Percentiles rank a stretch among this genome's conserved stretches.
phyloP scores from a whole-genome alignment of 495 filamentous ascomycete species.

The Immersiella caudata region DNA sequence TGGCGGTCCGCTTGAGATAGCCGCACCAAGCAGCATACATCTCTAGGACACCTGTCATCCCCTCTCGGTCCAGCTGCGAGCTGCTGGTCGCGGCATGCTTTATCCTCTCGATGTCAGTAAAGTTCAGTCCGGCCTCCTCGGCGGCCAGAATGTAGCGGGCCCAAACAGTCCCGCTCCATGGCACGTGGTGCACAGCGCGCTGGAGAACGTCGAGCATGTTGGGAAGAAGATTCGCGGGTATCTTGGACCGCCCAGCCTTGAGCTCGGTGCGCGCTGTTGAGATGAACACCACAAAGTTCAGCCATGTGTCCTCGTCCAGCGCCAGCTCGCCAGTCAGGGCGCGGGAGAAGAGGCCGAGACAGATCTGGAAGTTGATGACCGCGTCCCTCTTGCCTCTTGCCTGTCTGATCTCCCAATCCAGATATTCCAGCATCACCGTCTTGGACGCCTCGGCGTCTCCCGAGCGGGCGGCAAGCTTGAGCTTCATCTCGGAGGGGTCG shows the following conservation, averaged over 20 bases:
- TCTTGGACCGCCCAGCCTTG: conserved; percentile 38
- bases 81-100: conserved; percentile 91
- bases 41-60: conserved; percentile 82
- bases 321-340: conserved; percentile 68
- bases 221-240: conserved; percentile 41
- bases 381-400: conserved; percentile 50
- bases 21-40: conserved; percentile 93
- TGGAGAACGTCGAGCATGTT: conserved; percentile 56
- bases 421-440: conserved; percentile 68
- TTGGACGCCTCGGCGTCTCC: conserved; percentile 61
- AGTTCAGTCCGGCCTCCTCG: conserved; percentile 72
- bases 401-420: conserved; percentile 78
- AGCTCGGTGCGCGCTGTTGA: conserved; percentile 42
- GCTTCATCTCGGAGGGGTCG: conserved; percentile 69
- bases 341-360: conserved; percentile 76
- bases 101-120: conserved; percentile 79
- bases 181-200: conserved; percentile 82
- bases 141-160: conserved; percentile 81
- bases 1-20: conserved; percentile 81
- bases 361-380: conserved; percentile 58
- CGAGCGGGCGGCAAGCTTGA: conserved; percentile 61
- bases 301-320: conserved; percentile 72
- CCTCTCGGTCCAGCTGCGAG: conserved; percentile 67
- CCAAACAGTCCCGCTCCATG: conserved; percentile 91
- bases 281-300: conserved; percentile 77